Evolutionary conservation across 2,329 filamentous ascomycete species (phyloP), one percentile per base, ranked within the genome.

Genomic region (Fusarium sp.): DNA sequence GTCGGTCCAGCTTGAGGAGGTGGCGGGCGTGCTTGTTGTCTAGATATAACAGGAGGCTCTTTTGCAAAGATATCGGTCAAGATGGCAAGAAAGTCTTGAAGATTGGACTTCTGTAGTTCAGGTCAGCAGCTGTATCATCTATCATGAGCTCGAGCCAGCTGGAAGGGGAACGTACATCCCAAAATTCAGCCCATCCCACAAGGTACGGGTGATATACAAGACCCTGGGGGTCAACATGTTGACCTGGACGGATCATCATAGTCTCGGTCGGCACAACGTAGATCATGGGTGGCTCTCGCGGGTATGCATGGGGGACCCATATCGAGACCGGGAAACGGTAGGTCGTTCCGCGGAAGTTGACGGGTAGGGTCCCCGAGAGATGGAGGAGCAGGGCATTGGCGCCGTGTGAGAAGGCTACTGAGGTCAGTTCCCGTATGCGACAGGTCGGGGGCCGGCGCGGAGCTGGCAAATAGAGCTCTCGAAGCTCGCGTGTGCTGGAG

Each of bases 181-280:
- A 96, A 77, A 93, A 96, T 74, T 94, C 91, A 35, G 88, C 86
- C 96, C 96, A 99, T 71, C 94, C 92, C 35, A 94, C 94, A 55
- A 99, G 86, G 81, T 98, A 99, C 40, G 96, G 96, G 81, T 99
- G 96, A 81, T 98, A 99, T 72, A 98, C 90, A 80, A 94, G 92
- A 29, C 96, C 96, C 79, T 98, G 96, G 6, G 94, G 92, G 79
- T 96, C 95, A 69, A 99, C 95, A 85, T 99, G 95, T 80, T 99
- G 96, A 1, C 96, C 96, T 1, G 95, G 94, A 22, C 96, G 90
- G 46, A 99, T 92, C 74, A 93, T 84, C 94, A 99, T 98, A 72
- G 91, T 93, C 74, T 94, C 92, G 6, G 93, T 94, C 4, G 96
- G 95, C 8, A 92, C 95, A 46, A 98, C 94, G 81, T 98, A 98